Percentiles rank a stretch among this genome's conserved stretches.
Evolutionary conservation across 768 basidiomycete genomes (phyloP).

Genomic region (Suillus bovinus): DNA sequence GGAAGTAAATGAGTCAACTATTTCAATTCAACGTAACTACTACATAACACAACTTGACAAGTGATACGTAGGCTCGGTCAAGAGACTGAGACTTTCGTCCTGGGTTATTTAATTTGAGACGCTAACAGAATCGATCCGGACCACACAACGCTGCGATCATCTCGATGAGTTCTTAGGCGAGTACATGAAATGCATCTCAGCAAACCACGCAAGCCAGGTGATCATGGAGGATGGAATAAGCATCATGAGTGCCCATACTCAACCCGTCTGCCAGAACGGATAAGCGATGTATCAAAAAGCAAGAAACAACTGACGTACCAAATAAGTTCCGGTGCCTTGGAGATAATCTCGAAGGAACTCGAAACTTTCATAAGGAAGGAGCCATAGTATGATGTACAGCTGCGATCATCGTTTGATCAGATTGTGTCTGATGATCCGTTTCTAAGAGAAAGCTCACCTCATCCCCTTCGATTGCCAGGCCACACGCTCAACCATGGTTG

Average conservation of each 20-base stretch:
- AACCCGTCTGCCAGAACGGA: not conserved
- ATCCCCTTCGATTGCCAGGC: not conserved
- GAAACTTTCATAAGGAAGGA: not conserved
- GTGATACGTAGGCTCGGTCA: slow-evolving; percentile 6
- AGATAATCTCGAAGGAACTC: not conserved
- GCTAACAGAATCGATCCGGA: not conserved
- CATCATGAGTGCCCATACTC: not conserved
- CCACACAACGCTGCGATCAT: not conserved
- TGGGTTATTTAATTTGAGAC: slow-evolving; percentile 13
- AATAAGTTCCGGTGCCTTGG: not conserved
- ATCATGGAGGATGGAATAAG: not conserved
- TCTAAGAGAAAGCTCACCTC: not conserved
- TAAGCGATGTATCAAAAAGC: not conserved
- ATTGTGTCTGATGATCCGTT: not conserved
- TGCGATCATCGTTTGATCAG: not conserved
- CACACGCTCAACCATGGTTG: not conserved
- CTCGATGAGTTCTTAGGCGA: not conserved
- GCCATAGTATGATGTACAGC: not conserved
- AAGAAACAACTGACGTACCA: not conserved
- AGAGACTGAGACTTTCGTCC: slow-evolving; percentile 4
- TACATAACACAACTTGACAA: slow-evolving; percentile 10
- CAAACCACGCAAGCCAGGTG: not conserved
- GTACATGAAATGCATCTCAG: not conserved
- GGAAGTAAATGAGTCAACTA: not conserved
- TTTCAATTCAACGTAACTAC: slow-evolving; percentile 4